Evolutionary conservation across 1,139 yeast genomes (phyloP), one percentile per base, ranked within the genome.

Genomic region (Candida neerlandica): DNA sequence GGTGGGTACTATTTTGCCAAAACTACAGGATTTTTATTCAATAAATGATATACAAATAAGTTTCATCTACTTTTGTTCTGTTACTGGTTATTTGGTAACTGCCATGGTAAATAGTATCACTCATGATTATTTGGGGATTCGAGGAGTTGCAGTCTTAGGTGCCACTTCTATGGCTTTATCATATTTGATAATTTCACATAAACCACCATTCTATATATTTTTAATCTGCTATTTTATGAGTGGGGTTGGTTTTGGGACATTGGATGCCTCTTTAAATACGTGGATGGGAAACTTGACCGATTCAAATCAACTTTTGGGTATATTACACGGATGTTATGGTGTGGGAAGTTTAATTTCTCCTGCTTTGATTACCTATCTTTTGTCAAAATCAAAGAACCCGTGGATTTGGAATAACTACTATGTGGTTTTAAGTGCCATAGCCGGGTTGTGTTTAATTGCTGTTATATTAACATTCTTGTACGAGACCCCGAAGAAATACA

Each of bases 281-380:
- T 79, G 84, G 73, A 71, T 84, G 60, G 87, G 89, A 0, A 70
- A 70, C 32, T 66, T 86, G 46, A 71, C 64, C 5, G 81, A 81
- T 54, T 77, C 84, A 38, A 85, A 85, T 62, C 87, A 84, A 59
- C 62, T 84, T 23, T 68, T 86, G 66, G 92, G 92, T 1, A 63
- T 82, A 0, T 62, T 85, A 55, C 94, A 86, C 66, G 87, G 89
- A 0, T 75, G 78, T 53, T 86, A 84, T 60, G 92, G 92, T 0
- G 63, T 84, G 5, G 90, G 91, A 0, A 82, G 89, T 45, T 79
- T 85, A 72, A 67, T 83, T 0, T 77, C 89, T 1, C 91, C 94
- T 0, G 78, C 84, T 4, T 54, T 81, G 23, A 77, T 82, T n/a
- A 75, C 85, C 0, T 59, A 66, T 47, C 70, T 80, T 40, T 58